Conservation (phyloP, 352 stramenopile species). For the Peronospora destructor region DNA sequence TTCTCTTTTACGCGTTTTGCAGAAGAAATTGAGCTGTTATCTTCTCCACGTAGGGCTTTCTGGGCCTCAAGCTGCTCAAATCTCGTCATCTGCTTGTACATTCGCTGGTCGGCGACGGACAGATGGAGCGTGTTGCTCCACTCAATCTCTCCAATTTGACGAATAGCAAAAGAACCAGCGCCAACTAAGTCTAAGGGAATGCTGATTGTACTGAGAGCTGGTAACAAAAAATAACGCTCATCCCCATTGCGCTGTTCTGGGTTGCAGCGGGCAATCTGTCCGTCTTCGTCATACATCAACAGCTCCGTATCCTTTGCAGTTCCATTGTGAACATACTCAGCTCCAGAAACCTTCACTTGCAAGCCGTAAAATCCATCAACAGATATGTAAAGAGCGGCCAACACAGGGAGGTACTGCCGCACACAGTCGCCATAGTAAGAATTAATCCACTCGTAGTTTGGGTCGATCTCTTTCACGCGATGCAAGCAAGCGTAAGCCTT, state of each 20-base stretch:
- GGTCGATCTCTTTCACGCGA: constrained; percentile 59
- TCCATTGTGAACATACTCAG: constrained; percentile 68
- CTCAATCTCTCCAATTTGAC: constrained; percentile 74
- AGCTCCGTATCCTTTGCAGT: constrained; percentile 71
- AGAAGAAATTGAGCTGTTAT: constrained; percentile 35
- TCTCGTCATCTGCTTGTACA: constrained; percentile 66
- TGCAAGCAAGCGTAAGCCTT: constrained; percentile 70
- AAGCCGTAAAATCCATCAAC: constrained; percentile 70
- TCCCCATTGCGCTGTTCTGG: constrained; percentile 35
- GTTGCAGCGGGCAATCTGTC: constrained; percentile 48
- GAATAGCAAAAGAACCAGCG: constrained; percentile 67
- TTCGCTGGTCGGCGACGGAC: constrained; percentile 60
- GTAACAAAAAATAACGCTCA: constrained; percentile 54
- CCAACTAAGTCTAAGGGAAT: constrained; percentile 77
- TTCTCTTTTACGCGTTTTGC: constrained; percentile 59
- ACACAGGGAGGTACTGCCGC: constrained; percentile 58
- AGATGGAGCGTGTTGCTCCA: constrained; percentile 77
- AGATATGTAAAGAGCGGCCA: constrained; percentile 62
- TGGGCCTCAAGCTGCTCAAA: constrained; percentile 69
- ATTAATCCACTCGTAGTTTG: constrained; percentile 80
- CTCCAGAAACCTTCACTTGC: constrained; percentile 71
- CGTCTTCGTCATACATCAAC: constrained; percentile 52
- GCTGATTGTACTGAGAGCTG: constrained; percentile 42
- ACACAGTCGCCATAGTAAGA: constrained; percentile 70
- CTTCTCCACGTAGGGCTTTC: constrained; percentile 45